Evolutionary conservation across 2,329 filamentous ascomycete genomes (phyloP).

Genomic region (Alternaria gaisen): DNA sequence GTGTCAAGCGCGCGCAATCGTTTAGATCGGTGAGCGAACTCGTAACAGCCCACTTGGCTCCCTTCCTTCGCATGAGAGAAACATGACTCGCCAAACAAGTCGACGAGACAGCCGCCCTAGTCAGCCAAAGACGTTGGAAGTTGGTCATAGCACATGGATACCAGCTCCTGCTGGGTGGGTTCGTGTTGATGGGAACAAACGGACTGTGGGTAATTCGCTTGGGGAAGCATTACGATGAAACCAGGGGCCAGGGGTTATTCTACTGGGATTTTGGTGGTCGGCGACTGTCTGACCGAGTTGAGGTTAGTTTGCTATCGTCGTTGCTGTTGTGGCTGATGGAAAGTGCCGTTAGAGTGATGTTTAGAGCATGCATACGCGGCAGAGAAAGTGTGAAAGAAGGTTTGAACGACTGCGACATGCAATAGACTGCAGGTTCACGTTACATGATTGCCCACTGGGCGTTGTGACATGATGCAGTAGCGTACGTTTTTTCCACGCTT

Average conservation of each 20-base stretch:
- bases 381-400: conserved; percentile 6
- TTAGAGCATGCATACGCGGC: conserved; percentile 3
- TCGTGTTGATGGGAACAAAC: conserved; percentile 4
- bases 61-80: background rate
- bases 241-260: conserved; percentile 11
- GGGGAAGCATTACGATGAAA: conserved; percentile 9
- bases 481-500: conserved; percentile 14
- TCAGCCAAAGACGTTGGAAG: conserved; percentile 1
- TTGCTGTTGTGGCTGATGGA: background rate
- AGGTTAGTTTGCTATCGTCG: background rate
- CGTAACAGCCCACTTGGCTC: conserved; percentile 3
- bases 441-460: conserved; percentile 3
- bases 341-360: conserved; percentile 3
- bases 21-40: conserved; percentile 5
- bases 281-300: background rate
- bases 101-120: background rate
- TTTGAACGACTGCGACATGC: conserved; percentile 1
- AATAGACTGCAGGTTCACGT: conserved; percentile 12
- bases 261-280: conserved; percentile 1
- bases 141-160: conserved; percentile 2
- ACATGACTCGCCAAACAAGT: conserved; percentile 1
- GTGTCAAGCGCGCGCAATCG: background rate
- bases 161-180: conserved; percentile 2
- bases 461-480: conserved; percentile 19
- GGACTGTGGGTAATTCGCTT: conserved; percentile 4